These are phyloP conservation scores for Candida michaelii DNA, from an alignment of 805 yeast genomes.

Conservation along the genomic window DNA sequence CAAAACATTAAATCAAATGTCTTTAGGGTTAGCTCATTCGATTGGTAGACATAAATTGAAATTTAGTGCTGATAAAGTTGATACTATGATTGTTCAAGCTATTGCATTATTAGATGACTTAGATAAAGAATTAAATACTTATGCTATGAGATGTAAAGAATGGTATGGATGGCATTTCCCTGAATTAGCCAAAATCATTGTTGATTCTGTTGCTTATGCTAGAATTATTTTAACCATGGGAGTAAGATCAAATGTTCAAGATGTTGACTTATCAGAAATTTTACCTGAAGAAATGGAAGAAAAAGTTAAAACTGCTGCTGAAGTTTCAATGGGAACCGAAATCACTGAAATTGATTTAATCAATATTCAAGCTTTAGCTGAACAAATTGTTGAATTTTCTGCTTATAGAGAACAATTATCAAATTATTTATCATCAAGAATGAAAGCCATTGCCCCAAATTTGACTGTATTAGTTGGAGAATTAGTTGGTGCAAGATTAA, in stretches of 20 bases:
- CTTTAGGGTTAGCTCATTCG: slow-evolving; percentile 97
- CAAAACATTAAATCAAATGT: slow-evolving; percentile 85
- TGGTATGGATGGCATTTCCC: slow-evolving; percentile 99
- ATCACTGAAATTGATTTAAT: slow-evolving; percentile 87
- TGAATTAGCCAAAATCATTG: slow-evolving; percentile 94
- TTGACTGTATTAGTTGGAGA: slow-evolving; percentile 95
- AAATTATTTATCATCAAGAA: slow-evolving; percentile 86
- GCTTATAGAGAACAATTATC: slow-evolving; percentile 95
- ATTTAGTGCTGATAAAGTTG: slow-evolving; percentile 97
- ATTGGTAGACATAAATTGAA: slow-evolving; percentile 97
- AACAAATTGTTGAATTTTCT: slow-evolving; percentile 93
- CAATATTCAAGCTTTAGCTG: slow-evolving; percentile 89
- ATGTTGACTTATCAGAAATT: slow-evolving; percentile 68
- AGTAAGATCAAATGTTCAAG: slow-evolving; percentile 84
- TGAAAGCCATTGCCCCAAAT: slow-evolving; percentile 99
- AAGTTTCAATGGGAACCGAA: slow-evolving; percentile 99
- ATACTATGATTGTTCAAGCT: slow-evolving; percentile 98
- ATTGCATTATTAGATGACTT: slow-evolving; percentile 94
- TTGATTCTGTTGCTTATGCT: slow-evolving; percentile 95
- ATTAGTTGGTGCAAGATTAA: slow-evolving; percentile 96
- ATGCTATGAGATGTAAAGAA: slow-evolving; percentile 98
- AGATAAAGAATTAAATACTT: slow-evolving; percentile 96
- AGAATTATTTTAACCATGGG: slow-evolving; percentile 94
- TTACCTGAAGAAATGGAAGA: slow-evolving; percentile 49
- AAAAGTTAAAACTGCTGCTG: slow-evolving; percentile 90